Evolutionary conservation across 1,139 yeast genomes (phyloP).

Genomic region (Protomyces pachydermus): DNA sequence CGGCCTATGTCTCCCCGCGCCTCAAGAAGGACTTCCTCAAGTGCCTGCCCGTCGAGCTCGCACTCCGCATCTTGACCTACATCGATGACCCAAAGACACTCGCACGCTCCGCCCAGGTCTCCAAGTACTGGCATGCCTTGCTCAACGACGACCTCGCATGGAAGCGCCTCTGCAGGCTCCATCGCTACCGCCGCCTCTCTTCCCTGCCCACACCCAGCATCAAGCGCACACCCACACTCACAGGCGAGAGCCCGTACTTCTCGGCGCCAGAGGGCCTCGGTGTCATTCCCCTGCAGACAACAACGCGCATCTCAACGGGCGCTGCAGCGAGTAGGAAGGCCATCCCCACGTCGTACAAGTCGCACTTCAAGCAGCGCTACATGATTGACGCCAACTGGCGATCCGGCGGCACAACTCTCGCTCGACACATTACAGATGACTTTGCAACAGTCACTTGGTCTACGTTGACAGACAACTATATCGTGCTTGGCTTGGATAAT

Average conservation of each 20-base stretch:
- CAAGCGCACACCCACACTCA: not conserved
- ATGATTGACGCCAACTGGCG: conserved; percentile 44
- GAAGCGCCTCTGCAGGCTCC: conserved; percentile 43
- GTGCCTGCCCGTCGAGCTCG: conserved; percentile 75
- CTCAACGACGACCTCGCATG: conserved; percentile 45
- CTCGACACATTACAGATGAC: conserved; percentile 41
- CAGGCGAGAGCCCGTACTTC: conserved; percentile 16
- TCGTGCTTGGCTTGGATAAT: conserved; percentile 45
- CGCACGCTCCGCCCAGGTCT: conserved; percentile 46
- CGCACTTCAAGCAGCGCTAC: conserved; percentile 45
- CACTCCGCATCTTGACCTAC: conserved; percentile 59
- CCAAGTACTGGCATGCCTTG: conserved; percentile 43
- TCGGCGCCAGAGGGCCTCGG: conserved; percentile 25
- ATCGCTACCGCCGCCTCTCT: conserved; percentile 40
- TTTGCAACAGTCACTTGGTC: conserved; percentile 43
- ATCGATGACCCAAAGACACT: conserved; percentile 53
- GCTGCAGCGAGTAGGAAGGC: conserved; percentile 24
- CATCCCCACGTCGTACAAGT: conserved; percentile 41
- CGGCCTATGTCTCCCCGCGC: conserved; percentile 68
- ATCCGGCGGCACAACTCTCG: conserved; percentile 44
- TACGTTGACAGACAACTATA: conserved; percentile 41
- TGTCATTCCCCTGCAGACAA: conserved; percentile 5
- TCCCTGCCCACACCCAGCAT: conserved; percentile 9
- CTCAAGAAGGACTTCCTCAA: conserved; percentile 82
- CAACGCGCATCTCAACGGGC: conserved; percentile 10